Evolutionary conservation across 2,329 filamentous ascomycete genomes (phyloP), one percentile per base, ranked within the genome.

Genomic region (Diaporthe vexans): DNA sequence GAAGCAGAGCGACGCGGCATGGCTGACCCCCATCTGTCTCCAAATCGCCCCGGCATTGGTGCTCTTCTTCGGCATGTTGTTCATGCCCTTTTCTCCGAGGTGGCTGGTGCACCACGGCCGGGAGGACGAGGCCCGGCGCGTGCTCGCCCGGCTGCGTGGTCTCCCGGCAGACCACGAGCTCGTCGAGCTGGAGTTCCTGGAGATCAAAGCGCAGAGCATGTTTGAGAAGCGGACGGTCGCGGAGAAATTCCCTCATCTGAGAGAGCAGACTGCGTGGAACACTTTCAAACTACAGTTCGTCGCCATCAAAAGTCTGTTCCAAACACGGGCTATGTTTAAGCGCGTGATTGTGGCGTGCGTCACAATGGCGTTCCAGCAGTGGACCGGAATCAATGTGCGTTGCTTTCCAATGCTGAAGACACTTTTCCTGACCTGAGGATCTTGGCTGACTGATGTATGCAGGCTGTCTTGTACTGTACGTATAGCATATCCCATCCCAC

Each of bases 1-100:
- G 0, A 78, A 77, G 1, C 92, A 95, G 81, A 87, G 86, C 17
- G 88, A 94, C 77, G 90, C 91, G 0, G 91, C 94, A 0, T 97
- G 94, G 94, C 87, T 94, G 0, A 84, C 94, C 0, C 94, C 94
- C 0, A 90, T 94, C 68, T 92, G 90, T 77, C 85, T 95, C 0
- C 94, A 96, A 78, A 86, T 95, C 4, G 86, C 87, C 0, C 93
- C 93, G 0, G 93, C 92, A 0, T 78, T 91, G 2, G 78, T 94
- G 5, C 88, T 96, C 1, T 90, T 92, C 37, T 78, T 88, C 15
- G 93, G 94, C 51, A 95, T 95, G 88, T 79, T 93, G 15, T 94
- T 94, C 83, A 94, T 95, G 93, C 94, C 94, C 0, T 95, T 93
- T 83, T 93, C 90, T 0, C 94, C 94, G 0, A 88, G 94, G 77